Base-by-base conservation (phyloP, 2,329 filamentous ascomycete genomes). In the Fragosphaeria purpurea region DNA sequence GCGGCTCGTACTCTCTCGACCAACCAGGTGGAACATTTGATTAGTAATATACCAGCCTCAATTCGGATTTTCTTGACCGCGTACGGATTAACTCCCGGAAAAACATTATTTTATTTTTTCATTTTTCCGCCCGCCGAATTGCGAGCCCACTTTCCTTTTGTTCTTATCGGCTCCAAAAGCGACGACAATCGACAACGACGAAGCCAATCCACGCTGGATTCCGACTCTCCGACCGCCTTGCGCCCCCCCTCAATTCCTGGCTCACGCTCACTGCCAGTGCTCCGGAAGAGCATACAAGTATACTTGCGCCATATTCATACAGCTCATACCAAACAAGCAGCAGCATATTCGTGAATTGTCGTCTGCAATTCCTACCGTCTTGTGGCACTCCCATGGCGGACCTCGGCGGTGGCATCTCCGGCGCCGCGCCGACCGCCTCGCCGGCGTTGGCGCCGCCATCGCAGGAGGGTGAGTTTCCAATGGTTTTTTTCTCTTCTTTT, bases 31-130 rank as follows among this genome's bases (percentile, higher is more conserved):
- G 11, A 12, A 47, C 33, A n/a, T 41, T 41, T 11, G 13, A 41
- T 11, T 39, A 10, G 5, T 46, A 42, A 46, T 35, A 35, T 39
- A 9, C 8, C 7, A 7, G 22, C 7, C 22, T 22, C 3, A 22
- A 22, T 22, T 22, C 22, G 22, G 22, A 22, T 22, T 22, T 22
- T 22, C 22, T 22, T 22, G 22, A 2, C 22, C 22, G 3, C 22
- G 22, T 22, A 3, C 55, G 58, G 58, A 60, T 50, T 48, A 58
- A 53, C 46, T 37, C 44, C 38, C 55, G 54, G 53, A 57, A 61
- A 49, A 53, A 51, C 49, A 41, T 8, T 30, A 59, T 61, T 61
- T 55, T 39, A 38, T 46, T 52, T 13, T 38, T 48, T 50, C 50
- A 46, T 50, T 53, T 46, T 53, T 41, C 46, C 46, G 46, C 52